These are phyloP conservation scores for Daldinia decipiens DNA, from an alignment of 495 filamentous ascomycete species.

Conservation along the genomic window DNA sequence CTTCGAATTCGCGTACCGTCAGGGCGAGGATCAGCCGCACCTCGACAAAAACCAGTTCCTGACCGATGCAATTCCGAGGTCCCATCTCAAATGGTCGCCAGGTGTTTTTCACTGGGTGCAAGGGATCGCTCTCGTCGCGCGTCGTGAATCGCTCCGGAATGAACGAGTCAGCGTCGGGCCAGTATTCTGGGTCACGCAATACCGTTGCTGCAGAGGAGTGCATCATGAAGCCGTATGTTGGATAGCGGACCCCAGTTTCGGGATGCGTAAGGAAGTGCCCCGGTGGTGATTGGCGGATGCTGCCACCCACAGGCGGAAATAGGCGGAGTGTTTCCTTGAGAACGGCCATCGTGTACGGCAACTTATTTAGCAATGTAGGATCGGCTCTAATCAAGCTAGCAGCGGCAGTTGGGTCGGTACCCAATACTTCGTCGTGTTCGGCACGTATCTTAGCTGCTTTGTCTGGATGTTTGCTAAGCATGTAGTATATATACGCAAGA, in stretches of 20 bases:
- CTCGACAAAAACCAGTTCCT: conserved; percentile 60
- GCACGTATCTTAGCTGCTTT: conserved; percentile 46
- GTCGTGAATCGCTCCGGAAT: conserved; percentile 57
- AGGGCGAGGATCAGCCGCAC: conserved; percentile 53
- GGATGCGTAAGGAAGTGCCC: conserved; percentile 49
- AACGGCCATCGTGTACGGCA: conserved; percentile 58
- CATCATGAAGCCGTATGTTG: conserved; percentile 50
- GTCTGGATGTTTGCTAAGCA: conserved; percentile 51
- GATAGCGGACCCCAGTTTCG: conserved; percentile 45
- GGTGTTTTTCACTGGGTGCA: conserved; percentile 47
- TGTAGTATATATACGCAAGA: conserved; percentile 52
- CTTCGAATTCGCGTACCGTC: conserved; percentile 40
- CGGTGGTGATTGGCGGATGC: conserved; percentile 48
- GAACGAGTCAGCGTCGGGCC: conserved; percentile 50
- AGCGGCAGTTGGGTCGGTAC: conserved; percentile 42
- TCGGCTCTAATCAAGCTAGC: conserved; percentile 41
- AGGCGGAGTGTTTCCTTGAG: conserved; percentile 62
- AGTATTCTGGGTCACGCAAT: conserved; percentile 46
- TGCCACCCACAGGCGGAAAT: conserved; percentile 51
- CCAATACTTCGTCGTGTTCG: conserved; percentile 56
- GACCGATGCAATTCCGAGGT: conserved; percentile 61
- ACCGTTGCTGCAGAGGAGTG: conserved; percentile 43
- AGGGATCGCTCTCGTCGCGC: conserved; percentile 37
- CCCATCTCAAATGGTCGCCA: conserved; percentile 62
- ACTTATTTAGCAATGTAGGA: conserved; percentile 53